Evolutionary conservation across 1,284 basidiomycete genomes (phyloP).

Genomic region (Hymenochaete sp.): DNA sequence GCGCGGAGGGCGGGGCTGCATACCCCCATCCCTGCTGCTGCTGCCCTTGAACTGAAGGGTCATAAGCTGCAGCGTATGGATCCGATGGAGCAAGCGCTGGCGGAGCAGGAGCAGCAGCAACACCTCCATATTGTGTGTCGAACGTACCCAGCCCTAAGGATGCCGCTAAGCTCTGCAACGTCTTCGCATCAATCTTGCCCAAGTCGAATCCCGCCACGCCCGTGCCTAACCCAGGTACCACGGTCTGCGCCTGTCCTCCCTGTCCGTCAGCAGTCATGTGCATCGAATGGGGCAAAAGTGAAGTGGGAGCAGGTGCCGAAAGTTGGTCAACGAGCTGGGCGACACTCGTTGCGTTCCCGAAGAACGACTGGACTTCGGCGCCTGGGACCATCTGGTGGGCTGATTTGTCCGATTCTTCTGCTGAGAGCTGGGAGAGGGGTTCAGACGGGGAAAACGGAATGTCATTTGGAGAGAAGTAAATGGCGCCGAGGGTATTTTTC

Average conservation of each 20-base stretch:
- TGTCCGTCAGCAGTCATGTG: not conserved
- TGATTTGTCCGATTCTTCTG: slow-evolving; percentile 59
- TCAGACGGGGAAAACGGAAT: slow-evolving; percentile 73
- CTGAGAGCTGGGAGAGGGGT: slow-evolving; percentile 46
- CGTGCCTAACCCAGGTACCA: slow-evolving; percentile 1
- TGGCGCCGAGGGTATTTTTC: slow-evolving; percentile 61
- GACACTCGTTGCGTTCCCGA: slow-evolving; percentile 52
- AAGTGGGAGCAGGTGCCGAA: slow-evolving; percentile 23
- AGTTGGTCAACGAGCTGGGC: slow-evolving; percentile 65
- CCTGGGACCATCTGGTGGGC: slow-evolving; percentile 60
- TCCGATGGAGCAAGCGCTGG: not conserved
- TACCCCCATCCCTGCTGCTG: slow-evolving; percentile 8
- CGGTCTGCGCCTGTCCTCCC: slow-evolving; percentile 5
- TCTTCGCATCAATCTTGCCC: slow-evolving; percentile 19
- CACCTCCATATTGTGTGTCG: not conserved
- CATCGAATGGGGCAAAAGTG: slow-evolving; percentile 2
- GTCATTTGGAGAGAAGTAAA: slow-evolving; percentile 58
- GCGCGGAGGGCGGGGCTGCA: not conserved
- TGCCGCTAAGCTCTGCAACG: slow-evolving; percentile 16
- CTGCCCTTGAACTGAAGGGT: no score
- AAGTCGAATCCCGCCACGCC: slow-evolving; percentile 10
- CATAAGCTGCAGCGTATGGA: slow-evolving; percentile 1
- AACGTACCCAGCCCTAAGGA: slow-evolving; percentile 5
- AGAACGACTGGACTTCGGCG: slow-evolving; percentile 53
- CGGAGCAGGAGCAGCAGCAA: not conserved